Conservation (phyloP, 805 yeast genomes). For the Ogataea pignaliae region DNA sequence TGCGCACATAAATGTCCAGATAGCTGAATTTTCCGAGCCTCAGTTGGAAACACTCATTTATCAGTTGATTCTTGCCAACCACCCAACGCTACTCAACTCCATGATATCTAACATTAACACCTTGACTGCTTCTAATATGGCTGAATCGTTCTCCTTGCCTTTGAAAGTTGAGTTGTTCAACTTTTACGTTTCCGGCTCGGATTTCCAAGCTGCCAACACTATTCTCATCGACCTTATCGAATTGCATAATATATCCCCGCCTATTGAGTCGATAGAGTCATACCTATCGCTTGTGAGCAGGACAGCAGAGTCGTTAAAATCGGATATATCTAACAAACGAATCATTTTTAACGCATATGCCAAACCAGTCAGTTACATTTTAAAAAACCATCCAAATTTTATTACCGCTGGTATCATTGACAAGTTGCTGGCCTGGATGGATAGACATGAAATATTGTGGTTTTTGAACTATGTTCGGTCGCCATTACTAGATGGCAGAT, state of each 20-base stretch:
- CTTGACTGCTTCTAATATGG: background rate
- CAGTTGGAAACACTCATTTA: background rate
- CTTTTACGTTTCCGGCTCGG: conserved; percentile 8
- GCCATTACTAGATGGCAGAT: background rate
- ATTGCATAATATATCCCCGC: conserved; percentile 10
- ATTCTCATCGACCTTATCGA: conserved; percentile 4
- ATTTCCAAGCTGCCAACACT: conserved; percentile 9
- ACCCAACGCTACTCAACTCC: too few relatives aligned
- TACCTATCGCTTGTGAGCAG: conserved; percentile 15
- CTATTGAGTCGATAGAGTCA: conserved; percentile 4
- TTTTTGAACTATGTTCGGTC: conserved; percentile 19
- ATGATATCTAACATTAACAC: background rate
- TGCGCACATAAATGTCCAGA: too few relatives aligned
- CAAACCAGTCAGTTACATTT: conserved; percentile 8
- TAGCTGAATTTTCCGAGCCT: background rate
- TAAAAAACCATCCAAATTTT: conserved; percentile 8
- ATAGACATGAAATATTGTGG: conserved; percentile 13
- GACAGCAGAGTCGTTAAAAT: conserved; percentile 11
- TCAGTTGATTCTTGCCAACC: background rate
- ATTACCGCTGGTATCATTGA: conserved; percentile 5
- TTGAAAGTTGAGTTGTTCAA: conserved; percentile 11
- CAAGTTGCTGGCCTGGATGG: conserved; percentile 14
- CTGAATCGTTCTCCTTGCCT: conserved; percentile 1
- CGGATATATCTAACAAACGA: conserved; percentile 12
- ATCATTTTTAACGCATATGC: conserved; percentile 23